phyloP scores from a whole-genome alignment of 2,329 filamentous ascomycete species.

The Colletotrichum australisinense region DNA sequence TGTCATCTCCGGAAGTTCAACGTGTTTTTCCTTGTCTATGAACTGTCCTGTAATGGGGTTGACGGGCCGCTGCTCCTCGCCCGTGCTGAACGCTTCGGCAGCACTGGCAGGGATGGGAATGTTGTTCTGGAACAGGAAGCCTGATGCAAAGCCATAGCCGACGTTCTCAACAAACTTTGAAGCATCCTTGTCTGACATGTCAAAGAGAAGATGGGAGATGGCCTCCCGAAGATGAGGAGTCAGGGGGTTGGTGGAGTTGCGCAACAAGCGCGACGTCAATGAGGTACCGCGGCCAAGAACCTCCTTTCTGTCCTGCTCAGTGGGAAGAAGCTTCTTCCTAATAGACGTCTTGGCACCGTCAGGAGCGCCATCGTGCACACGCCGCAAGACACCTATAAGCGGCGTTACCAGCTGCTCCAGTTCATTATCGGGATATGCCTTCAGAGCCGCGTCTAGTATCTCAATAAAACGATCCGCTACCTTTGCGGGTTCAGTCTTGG shows the following conservation, averaged over 20 bases:
- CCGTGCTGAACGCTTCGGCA: slow-evolving; percentile 59
- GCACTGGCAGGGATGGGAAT: slow-evolving; percentile 79
- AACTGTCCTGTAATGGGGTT: slow-evolving; percentile 93
- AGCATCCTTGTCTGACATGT: slow-evolving; percentile 85
- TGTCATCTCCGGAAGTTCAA: slow-evolving; percentile 80
- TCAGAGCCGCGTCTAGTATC: slow-evolving; percentile 76
- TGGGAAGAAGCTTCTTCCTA: slow-evolving; percentile 77
- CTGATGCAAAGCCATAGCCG: slow-evolving; percentile 93
- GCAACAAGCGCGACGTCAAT: slow-evolving; percentile 80
- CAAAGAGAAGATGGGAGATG: slow-evolving; percentile 85
- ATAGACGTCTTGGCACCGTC: slow-evolving; percentile 71
- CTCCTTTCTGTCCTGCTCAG: slow-evolving; percentile 78
- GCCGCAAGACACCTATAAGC: slow-evolving; percentile 78
- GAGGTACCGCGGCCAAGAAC: slow-evolving; percentile 82
- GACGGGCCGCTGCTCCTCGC: slow-evolving; percentile 56
- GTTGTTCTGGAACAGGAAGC: slow-evolving; percentile 87
- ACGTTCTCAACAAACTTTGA: slow-evolving; percentile 88
- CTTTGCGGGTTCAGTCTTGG: slow-evolving; percentile 67
- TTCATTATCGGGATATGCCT: slow-evolving; percentile 72
- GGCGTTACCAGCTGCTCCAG: slow-evolving; percentile 79
- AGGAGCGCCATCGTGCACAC: slow-evolving; percentile 77
- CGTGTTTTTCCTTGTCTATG: slow-evolving; percentile 72
- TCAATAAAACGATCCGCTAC: slow-evolving; percentile 75
- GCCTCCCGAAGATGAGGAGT: slow-evolving; percentile 78
- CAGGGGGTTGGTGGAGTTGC: slow-evolving; percentile 79